phyloP scores from a whole-genome alignment of 2,329 filamentous ascomycete genomes.

The Ceratocystis harringtonii region DNA sequence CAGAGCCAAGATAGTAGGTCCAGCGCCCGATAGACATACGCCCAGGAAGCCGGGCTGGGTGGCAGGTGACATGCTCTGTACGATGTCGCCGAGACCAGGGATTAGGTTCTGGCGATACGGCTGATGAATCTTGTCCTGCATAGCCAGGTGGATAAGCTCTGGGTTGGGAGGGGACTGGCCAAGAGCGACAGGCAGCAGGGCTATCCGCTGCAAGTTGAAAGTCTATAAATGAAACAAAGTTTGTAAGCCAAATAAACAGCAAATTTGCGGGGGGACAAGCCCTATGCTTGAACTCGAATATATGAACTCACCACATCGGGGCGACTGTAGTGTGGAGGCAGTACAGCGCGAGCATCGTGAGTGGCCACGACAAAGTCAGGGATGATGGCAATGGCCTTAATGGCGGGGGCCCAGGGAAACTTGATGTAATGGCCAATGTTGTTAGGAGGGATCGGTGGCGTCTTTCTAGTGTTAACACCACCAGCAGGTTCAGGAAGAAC shows the following conservation, averaged over 20 bases:
- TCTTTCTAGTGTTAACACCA: slow-evolving; percentile 75
- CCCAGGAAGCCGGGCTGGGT: slow-evolving; percentile 79
- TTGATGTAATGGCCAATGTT: slow-evolving; percentile 95
- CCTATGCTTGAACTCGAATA: background rate
- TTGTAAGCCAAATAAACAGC: background rate
- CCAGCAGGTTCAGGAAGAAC: slow-evolving; percentile 82
- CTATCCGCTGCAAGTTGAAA: slow-evolving; percentile 91
- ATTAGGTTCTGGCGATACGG: slow-evolving; percentile 87
- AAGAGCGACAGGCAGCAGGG: slow-evolving; percentile 75
- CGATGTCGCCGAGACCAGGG: slow-evolving; percentile 77
- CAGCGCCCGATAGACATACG: slow-evolving; percentile 87
- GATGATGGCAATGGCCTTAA: slow-evolving; percentile 94
- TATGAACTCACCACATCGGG: slow-evolving; percentile 58
- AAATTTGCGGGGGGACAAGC: too few species aligned
- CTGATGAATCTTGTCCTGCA: slow-evolving; percentile 98
- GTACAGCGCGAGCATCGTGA: slow-evolving; percentile 70
- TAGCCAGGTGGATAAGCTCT: slow-evolving; percentile 87
- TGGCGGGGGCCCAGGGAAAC: slow-evolving; percentile 83
- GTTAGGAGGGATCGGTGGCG: slow-evolving; percentile 72
- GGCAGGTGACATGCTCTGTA: slow-evolving; percentile 77
- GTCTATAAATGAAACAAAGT: slow-evolving; percentile 31
- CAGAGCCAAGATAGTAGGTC: slow-evolving; percentile 84
- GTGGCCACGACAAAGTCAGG: slow-evolving; percentile 94
- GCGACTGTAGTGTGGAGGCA: slow-evolving; percentile 65
- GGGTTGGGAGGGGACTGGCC: slow-evolving; percentile 82